Evolutionary conservation across 1,284 basidiomycete genomes (phyloP).

Genomic region (Mycosarcoma maydis): DNA sequence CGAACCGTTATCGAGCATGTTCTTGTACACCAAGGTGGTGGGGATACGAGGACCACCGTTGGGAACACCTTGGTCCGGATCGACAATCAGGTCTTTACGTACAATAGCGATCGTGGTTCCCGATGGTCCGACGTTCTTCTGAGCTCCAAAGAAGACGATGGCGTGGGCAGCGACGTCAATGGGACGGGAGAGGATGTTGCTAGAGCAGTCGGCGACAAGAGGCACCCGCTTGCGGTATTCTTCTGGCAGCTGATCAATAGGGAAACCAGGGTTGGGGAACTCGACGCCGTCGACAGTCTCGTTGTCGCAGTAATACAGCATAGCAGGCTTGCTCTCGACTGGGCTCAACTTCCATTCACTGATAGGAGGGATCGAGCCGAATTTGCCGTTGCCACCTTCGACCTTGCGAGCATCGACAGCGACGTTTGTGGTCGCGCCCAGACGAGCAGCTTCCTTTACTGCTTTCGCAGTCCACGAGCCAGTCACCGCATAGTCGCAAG

Average conservation of each 20-base stretch:
- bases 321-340: constrained; percentile 74
- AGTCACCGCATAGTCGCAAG: constrained; percentile 64
- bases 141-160: constrained; percentile 96
- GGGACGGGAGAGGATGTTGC: constrained; percentile 95
- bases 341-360: constrained; percentile 79
- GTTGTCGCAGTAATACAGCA: constrained; percentile 99
- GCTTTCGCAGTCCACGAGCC: constrained; percentile 65
- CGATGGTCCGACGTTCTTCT: constrained; percentile 97
- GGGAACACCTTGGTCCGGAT: constrained; percentile 55
- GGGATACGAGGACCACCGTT: constrained; percentile 76
- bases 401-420: constrained; percentile 54
- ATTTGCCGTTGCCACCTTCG: constrained; percentile 67
- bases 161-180: constrained; percentile 80
- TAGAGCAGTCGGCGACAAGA: constrained; percentile 94
- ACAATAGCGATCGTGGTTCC: constrained; percentile 94
- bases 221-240: constrained; percentile 73
- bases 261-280: constrained; percentile 84
- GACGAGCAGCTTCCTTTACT: constrained; percentile 58
- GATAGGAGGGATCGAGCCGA: constrained; percentile 81
- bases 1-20: constrained; percentile 79
- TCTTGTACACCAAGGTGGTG: constrained; percentile 84
- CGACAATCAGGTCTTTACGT: constrained; percentile 78
- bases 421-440: constrained; percentile 54
- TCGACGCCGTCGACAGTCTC: constrained; percentile 98
- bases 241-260: constrained; percentile 78